Percentiles rank a stretch among this genome's conserved stretches.
Conservation (phyloP, 768 basidiomycete species). For the Dendrothele bispora region DNA sequence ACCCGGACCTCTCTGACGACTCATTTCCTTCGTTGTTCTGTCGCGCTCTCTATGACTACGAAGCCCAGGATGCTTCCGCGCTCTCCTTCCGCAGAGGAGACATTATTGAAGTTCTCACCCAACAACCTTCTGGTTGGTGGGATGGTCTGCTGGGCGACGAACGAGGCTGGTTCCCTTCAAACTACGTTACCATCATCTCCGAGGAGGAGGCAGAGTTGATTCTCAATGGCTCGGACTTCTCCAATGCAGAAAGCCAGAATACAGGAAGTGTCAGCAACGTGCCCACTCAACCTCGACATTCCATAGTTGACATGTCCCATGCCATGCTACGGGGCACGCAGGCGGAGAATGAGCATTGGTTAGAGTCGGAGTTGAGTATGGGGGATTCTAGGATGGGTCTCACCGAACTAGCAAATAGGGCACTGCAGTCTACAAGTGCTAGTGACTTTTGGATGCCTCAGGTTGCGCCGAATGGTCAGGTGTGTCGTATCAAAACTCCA, state of each 20-base stretch:
- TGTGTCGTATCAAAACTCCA: constrained; percentile 30
- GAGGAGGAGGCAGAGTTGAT: constrained; percentile 79
- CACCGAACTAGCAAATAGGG: constrained; percentile 21
- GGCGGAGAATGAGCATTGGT: constrained; percentile 57
- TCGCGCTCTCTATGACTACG: constrained; percentile 89
- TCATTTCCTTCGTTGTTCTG: constrained; percentile 80
- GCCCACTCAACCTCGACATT: constrained; percentile 25
- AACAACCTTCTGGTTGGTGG: constrained; percentile 97
- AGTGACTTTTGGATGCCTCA: constrained; percentile 92
- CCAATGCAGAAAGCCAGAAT: constrained; percentile 31
- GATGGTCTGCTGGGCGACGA: constrained; percentile 89
- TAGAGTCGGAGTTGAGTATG: constrained; percentile 37
- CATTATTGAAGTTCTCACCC: constrained; percentile 90
- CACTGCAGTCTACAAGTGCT: constrained; percentile 36
- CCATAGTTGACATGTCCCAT: constrained; percentile 49
- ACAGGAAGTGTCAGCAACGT: constrained; percentile 7
- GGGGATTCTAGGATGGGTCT: constrained; percentile 21
- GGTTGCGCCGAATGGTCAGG: constrained; percentile 81
- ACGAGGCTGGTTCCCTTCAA: constrained; percentile 97
- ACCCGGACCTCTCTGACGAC: constrained; percentile 47
- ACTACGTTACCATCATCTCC: constrained; percentile 81
- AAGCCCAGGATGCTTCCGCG: constrained; percentile 84
- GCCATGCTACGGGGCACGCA: constrained; percentile 44
- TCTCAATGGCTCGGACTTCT: constrained; percentile 50
- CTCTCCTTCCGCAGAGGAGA: constrained; percentile 86